A percentile compares a stretch with the other conserved stretches of the same genome.
Evolutionary conservation across 2,329 filamentous ascomycete species (phyloP).

Genomic region (Lithohypha guttulata): DNA sequence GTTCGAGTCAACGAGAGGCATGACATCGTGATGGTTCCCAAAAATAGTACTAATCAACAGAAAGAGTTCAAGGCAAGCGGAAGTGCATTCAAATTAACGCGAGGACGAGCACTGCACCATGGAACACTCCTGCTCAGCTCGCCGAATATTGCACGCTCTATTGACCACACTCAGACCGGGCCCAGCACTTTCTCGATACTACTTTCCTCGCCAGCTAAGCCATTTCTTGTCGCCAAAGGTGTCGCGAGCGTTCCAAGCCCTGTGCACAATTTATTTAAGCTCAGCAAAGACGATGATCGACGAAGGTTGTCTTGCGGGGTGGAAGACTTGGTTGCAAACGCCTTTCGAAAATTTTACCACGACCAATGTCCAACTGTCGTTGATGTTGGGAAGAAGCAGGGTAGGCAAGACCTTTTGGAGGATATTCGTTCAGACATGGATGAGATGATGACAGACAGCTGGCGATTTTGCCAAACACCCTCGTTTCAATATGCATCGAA

Average conservation of each 20-base stretch:
- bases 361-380: conserved; percentile 9
- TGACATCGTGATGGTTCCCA: conserved; percentile 63
- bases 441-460: conserved; percentile 16
- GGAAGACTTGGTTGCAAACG: conserved; percentile 1
- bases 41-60: neutral
- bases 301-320: conserved; percentile 13
- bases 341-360: conserved; percentile 16
- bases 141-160: conserved; percentile 52
- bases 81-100: conserved; percentile 87
- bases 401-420: conserved; percentile 7
- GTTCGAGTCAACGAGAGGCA: conserved; percentile 78
- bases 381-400: conserved; percentile 12
- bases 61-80: conserved; percentile 71
- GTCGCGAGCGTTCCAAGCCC: conserved; percentile 85
- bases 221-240: conserved; percentile 67
- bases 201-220: conserved; percentile 65
- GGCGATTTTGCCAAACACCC: conserved; percentile 20
- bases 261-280: conserved; percentile 58
- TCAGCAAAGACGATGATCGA: conserved; percentile 3
- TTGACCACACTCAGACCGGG: neutral
- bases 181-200: conserved; percentile 49
- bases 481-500: conserved; percentile 17
- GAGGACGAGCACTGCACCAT: conserved; percentile 74
- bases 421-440: conserved; percentile 12
- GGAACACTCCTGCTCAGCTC: conserved; percentile 78